Percentiles rank a stretch among this genome's conserved stretches.
Evolutionary conservation across 345 rosid species (phyloP).

Genomic region (Isatis tinctoria): DNA sequence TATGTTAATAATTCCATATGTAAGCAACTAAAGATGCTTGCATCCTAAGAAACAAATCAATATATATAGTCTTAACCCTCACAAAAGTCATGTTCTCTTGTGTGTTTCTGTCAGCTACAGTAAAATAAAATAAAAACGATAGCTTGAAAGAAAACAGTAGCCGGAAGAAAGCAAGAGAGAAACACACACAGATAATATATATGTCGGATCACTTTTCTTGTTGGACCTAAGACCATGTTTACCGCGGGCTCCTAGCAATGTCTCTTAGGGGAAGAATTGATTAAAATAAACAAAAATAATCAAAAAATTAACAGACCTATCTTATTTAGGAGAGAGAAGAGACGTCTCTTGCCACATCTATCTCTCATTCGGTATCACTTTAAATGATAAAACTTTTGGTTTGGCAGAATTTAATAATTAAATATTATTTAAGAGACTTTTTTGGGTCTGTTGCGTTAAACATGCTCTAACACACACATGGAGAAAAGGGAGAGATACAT

Average conservation of each 20-base stretch:
- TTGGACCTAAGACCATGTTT: too few species aligned
- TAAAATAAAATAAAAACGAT: constrained; percentile 12
- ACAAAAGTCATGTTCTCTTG: constrained; percentile 11
- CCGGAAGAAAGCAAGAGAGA: constrained; percentile 12
- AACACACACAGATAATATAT: constrained; percentile 21
- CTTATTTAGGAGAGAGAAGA: too few species aligned
- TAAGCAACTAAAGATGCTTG: constrained; percentile 10
- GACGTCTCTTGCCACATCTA: too few species aligned
- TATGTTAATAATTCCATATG: background rate
- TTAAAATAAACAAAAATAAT: too few species aligned
- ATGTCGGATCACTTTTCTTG: constrained; percentile 29
- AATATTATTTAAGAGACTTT: too few species aligned
- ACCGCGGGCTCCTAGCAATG: too few species aligned
- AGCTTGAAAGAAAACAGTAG: constrained; percentile 1
- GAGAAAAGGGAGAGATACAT: background rate
- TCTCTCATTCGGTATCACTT: too few species aligned
- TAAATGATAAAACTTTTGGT: too few species aligned
- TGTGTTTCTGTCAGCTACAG: constrained; percentile 28
- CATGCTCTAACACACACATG: constrained; percentile 25
- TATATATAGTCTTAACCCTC: background rate
- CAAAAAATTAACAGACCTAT: too few species aligned
- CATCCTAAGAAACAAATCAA: constrained; percentile 21
- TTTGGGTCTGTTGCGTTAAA: too few species aligned
- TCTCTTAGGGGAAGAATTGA: too few species aligned
- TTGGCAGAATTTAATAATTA: too few species aligned